Conservation (phyloP, 1,284 basidiomycete genomes). For the Tilletiopsis washingtonensis region DNA sequence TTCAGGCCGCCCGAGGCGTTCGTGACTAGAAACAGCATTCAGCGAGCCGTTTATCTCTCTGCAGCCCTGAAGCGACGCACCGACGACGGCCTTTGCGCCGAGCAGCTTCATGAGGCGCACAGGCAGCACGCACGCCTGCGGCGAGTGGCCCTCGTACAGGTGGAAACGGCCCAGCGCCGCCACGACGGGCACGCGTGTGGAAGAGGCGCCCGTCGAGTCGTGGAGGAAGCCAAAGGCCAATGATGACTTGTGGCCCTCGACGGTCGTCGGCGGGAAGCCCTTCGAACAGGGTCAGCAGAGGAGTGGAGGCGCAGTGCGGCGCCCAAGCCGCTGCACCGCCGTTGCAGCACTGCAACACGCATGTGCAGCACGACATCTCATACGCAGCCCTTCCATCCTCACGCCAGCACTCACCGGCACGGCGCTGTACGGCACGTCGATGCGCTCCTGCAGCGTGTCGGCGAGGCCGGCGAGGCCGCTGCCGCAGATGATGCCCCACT, state of each 20-base stretch:
- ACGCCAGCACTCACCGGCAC: constrained; percentile 17
- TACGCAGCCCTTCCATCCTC: no score
- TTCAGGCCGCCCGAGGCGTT: constrained; percentile 75
- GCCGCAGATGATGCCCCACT: constrained; percentile 38
- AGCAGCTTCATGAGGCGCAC: constrained; percentile 66
- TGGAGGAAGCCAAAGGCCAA: constrained; percentile 68
- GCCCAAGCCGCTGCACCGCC: no score
- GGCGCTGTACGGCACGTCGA: constrained; percentile 23
- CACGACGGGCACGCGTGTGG: constrained; percentile 58
- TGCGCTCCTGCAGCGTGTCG: constrained; percentile 10
- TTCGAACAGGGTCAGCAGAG: no score
- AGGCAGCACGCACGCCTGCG: constrained; percentile 58
- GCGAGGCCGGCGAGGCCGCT: constrained; percentile 26
- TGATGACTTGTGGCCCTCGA: constrained; percentile 65
- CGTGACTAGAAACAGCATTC: constrained; percentile 54
- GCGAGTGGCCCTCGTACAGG: constrained; percentile 67
- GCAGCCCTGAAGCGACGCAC: neutral
- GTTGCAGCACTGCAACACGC: no score
- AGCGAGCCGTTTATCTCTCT: neutral
- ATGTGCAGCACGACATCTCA: no score
- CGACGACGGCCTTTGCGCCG: constrained; percentile 60
- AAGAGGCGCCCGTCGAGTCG: neutral
- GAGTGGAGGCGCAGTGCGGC: no score
- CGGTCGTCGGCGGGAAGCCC: constrained; percentile 48
- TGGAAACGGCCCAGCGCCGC: constrained; percentile 79